Conservation (phyloP, 139 green algal species). For the Trebouxia sp. region DNA sequence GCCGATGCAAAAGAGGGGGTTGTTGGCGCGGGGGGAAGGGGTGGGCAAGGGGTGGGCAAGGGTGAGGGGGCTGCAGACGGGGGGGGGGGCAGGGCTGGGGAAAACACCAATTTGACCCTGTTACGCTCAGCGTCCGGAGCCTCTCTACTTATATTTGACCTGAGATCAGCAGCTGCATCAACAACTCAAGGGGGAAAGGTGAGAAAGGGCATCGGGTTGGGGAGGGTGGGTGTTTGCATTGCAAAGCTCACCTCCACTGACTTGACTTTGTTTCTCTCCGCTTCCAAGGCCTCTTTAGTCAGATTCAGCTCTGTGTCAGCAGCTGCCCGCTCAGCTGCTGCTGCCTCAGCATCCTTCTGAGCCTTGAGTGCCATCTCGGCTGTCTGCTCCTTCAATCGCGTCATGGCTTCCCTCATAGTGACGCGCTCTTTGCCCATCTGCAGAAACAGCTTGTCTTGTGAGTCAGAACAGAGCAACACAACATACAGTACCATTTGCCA, state of each 20-base stretch:
- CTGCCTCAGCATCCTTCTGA: constrained; percentile 30
- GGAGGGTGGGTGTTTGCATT: neutral
- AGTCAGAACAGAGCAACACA: neutral
- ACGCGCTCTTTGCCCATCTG: constrained; percentile 43
- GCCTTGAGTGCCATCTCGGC: constrained; percentile 44
- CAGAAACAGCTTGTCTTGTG: neutral
- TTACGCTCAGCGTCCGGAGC: too few species aligned
- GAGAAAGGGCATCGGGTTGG: neutral
- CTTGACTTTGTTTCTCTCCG: constrained; percentile 33
- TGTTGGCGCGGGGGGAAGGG: too few species aligned
- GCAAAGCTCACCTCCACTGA: neutral
- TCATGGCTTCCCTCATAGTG: constrained; percentile 47
- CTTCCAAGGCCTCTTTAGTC: constrained; percentile 15
- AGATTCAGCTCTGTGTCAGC: constrained; percentile 25
- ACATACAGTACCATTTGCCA: too few species aligned
- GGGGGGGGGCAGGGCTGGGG: too few species aligned
- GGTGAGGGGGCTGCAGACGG: too few species aligned
- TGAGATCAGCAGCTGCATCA: too few species aligned
- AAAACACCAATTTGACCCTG: too few species aligned
- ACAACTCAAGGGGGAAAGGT: too few species aligned
- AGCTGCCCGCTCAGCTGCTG: constrained; percentile 26
- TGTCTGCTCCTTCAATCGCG: constrained; percentile 49
- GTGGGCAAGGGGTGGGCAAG: too few species aligned
- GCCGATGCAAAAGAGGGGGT: too few species aligned
- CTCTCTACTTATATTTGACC: too few species aligned